Conservation (phyloP, 2,329 filamentous ascomycete species). For the Myriosclerotinia duriaeana region DNA sequence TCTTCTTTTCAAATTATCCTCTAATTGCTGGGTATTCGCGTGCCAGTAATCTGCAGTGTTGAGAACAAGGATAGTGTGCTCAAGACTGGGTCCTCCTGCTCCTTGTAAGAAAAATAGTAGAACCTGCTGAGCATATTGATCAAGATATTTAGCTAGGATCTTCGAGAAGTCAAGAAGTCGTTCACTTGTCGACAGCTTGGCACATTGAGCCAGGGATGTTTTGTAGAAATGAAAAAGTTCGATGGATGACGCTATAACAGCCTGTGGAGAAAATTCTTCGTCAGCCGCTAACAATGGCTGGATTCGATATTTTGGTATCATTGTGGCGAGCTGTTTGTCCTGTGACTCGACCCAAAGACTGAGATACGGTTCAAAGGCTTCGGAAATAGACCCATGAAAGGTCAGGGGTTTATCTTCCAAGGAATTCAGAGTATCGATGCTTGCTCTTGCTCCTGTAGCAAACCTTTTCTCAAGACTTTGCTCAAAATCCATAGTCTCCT, state of each 20-base stretch:
- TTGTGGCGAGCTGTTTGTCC: slow-evolving; percentile 77
- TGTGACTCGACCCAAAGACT: slow-evolving; percentile 97
- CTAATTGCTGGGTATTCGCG: slow-evolving; percentile 84
- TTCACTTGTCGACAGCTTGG: slow-evolving; percentile 90
- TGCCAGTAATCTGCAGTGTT: slow-evolving; percentile 99
- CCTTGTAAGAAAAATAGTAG: slow-evolving; percentile 67
- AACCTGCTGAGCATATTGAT: slow-evolving; percentile 93
- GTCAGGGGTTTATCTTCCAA: slow-evolving; percentile 71
- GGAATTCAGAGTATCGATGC: slow-evolving; percentile 86
- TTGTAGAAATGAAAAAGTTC: slow-evolving; percentile 98
- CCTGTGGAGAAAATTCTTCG: slow-evolving; percentile 88
- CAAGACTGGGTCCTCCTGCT: slow-evolving; percentile 54
- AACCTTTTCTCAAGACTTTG: slow-evolving; percentile 86
- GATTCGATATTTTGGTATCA: slow-evolving; percentile 84
- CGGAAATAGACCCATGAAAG: slow-evolving; percentile 89
- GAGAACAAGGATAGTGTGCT: slow-evolving; percentile 81
- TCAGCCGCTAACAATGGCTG: slow-evolving; percentile 78
- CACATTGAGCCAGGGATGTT: slow-evolving; percentile 86
- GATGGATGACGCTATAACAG: slow-evolving; percentile 89
- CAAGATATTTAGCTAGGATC: slow-evolving; percentile 87
- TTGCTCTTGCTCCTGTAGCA: slow-evolving; percentile 67
- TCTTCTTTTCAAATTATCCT: slow-evolving; percentile 89
- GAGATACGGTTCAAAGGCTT: slow-evolving; percentile 95
- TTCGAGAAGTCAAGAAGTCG: slow-evolving; percentile 80
- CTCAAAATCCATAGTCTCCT: slow-evolving; percentile 96